Base-by-base conservation (phyloP, 768 basidiomycete genomes). In the Phanerochaete sordida region DNA sequence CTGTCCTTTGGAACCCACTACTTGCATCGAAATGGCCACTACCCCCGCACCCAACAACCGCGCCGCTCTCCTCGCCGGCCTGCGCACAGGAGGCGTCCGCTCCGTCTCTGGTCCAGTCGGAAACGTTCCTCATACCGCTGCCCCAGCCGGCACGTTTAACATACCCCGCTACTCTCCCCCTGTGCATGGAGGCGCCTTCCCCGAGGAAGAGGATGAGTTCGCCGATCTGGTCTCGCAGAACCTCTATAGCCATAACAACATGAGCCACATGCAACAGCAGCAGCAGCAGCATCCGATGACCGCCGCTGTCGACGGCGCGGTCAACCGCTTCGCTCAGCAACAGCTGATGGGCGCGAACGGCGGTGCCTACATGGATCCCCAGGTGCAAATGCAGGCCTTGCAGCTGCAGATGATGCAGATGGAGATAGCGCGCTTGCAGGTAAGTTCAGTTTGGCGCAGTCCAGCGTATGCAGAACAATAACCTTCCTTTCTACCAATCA, bases 61-160 rank as follows among this genome's bases (percentile, higher is more conserved):
- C 68, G 91, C 93, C 53, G 90, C 90, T 62, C 91, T 94, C 69
- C 90, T 94, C 73, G 81, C 88, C 61, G 91, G 90, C 66, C 90
- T 94, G 69, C 89, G 92, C 72, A 94, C 92, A 56, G 93, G 92
- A 71, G 92, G 92, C 51, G 93, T 94, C 61, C 88, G 92, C 66
- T 86, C 91, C n/a, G 69, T 80, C 47, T 89, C 90, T 58, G 72
- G 68, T 24, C 67, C 74, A 26, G 73, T 83, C 21, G 47, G 47
- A 26, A 48, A 48, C 24, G 47, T 48, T 3, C 88, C 90, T 44
- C 86, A 88, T 73, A 86, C 88, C 49, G 86, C 90, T 57, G 84
- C 85, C 26, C 84, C 86, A 24, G 73, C 78, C 44, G 78, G 77
- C 56, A 75, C 85, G 37, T 90, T 90, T 81, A 84, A 83, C 70